Conservation (phyloP, 164 flowering plant genomes). For the Paratinospora sagittata region DNA sequence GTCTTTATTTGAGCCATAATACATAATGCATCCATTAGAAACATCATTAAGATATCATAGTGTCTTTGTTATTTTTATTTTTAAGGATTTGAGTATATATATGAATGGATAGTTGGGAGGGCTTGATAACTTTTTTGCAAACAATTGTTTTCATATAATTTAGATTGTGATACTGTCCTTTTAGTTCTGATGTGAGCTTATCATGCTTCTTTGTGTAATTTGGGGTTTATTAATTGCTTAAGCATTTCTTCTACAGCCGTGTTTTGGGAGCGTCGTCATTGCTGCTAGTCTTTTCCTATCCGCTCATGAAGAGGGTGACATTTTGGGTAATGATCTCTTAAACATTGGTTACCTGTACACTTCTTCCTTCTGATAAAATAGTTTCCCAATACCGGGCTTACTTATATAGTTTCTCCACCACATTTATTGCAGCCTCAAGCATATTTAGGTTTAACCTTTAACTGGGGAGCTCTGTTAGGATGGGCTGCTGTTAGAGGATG, state of each 20-base stretch:
- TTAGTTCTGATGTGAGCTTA: background rate
- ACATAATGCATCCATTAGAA: no score
- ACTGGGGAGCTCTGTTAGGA: conserved; percentile 97
- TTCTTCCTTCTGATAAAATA: background rate
- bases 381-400: background rate
- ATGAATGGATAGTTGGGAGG: background rate
- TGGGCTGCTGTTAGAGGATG: conserved; percentile 91
- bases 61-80: background rate
- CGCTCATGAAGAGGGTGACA: conserved; percentile 95
- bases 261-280: conserved; percentile 89
- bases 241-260: conserved; percentile 38
- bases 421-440: conserved; percentile 82
- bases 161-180: background rate
- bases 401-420: background rate
- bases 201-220: background rate
- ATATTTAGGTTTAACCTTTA: conserved; percentile 86
- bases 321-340: conserved; percentile 66
- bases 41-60: no score
- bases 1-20: background rate
- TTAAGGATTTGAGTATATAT: background rate
- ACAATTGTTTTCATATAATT: background rate
- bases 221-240: background rate
- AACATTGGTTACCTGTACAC: background rate
- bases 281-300: conserved; percentile 94
- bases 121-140: background rate